Evolutionary conservation across 257 asterid genomes (phyloP), one percentile per base, ranked within the genome.

Genomic region (Plantago major): DNA sequence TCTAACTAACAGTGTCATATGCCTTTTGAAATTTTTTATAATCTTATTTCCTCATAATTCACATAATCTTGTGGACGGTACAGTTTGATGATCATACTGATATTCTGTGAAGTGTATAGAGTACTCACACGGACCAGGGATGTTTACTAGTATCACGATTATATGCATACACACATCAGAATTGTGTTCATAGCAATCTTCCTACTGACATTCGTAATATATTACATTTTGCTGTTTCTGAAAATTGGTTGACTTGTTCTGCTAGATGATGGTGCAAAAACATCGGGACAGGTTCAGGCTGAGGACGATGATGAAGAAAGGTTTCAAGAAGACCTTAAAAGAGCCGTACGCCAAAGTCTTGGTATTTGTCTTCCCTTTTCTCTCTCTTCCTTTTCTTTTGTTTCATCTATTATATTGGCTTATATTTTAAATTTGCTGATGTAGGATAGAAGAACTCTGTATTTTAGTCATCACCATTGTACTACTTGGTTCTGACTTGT

Each of bases 291-390:
- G 65, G 82, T 82, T 74, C 89, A 78, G 76, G 88, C 77, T 11
- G 98, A 84, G 76, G 92, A 84, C 30, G 95, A 88, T 18, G 94
- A 81, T 54, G 97, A 92, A 75, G 95, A 89, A 77, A 84, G 95
- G 84, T 92, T 88, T 74, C 97, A 86, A 76, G 93, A 87, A 18
- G 98, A 92, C 74, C 87, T 92, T 70, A 71, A 86, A 79, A 86
- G 77, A 74, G 98, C 98, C 61, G 90, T 86, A 26, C 89, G 67
- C 71, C 93, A 86, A 77, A 92, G 98, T 73, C 90, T 92, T 60
- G 98, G 98, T 92, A 55, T 33, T 57, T 56, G 46, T 57, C 16
- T 46, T 42, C 62, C 47, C n/a, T 19, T 54, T n/a, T 30, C 2
- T 55, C 17, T 28, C 13, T 38, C 18, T 55, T 10, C 28, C 50